Evolutionary conservation across 148 eudicot species (phyloP), one percentile per base, ranked within the genome.

Genomic region (Silene latifolia): DNA sequence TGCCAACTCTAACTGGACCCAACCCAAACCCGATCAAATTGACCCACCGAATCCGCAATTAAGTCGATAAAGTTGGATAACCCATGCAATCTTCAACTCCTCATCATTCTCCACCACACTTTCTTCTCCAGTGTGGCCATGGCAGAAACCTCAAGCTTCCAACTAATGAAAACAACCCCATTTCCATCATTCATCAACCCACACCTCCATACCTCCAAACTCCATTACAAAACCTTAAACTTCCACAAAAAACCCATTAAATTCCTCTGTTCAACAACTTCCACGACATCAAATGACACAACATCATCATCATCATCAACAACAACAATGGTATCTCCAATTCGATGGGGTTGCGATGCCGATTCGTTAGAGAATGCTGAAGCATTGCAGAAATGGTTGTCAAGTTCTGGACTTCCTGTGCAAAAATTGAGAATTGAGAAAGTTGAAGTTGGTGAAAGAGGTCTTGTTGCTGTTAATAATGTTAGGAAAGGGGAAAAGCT

Each of bases 361-460:
- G 98, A 95, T 32, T 92, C 98, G 15, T 32, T 86, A 0, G 93
- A 92, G 67, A 95, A 89, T 24, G 96, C 98, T 1, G 82, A 83
- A 51, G 84, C 85, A 51, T 39, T 95, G 82, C 89, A 90, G 91
- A 74, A 76, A 46, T 95, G 97, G 98, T 81, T 95, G 71, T 47
- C 86, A 25, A 80, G 72, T 3, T 84, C 87, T 7, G 98, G 96
- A 1, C 82, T 95, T 7, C 96, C 98, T 7, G 74, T 78, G 0
- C 98, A 95, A 83, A 95, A 95, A 70, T 88, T 95, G 96, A 93
- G 57, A 51, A 89, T 95, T 17, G 79, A 89, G 72, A 87, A 78
- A 61, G 98, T 95, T 74, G 88, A 87, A 4, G 90, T 95, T 4
- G 98, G 98, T 35, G 98, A 92, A 81, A 89, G 98, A 66, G 98